Conservation (phyloP, 208 protist species). For the Leishmania turanica region DNA sequence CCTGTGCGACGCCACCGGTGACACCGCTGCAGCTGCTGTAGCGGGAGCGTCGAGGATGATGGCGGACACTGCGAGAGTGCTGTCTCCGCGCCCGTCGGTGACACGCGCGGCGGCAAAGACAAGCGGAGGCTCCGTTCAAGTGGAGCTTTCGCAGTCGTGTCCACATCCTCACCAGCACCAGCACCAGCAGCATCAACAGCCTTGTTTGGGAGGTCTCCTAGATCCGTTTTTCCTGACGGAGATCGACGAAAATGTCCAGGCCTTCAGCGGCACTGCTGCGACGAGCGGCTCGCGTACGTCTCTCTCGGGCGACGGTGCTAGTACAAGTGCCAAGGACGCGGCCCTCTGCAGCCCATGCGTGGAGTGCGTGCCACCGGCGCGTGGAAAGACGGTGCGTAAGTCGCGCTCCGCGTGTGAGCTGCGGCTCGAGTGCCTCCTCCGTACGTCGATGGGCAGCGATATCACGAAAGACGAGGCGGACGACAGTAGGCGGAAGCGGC, state of each 20-base stretch:
- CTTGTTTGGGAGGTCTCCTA: not conserved
- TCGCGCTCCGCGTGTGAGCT: conserved; percentile 1
- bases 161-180: not conserved
- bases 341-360: not conserved
- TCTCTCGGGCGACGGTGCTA: not conserved
- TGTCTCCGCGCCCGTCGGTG: not conserved
- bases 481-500: not conserved
- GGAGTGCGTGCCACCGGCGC: not conserved
- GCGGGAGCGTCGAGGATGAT: not conserved
- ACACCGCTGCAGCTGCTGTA: not conserved
- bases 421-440: not conserved
- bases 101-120: not conserved
- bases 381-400: not conserved
- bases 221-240: conserved; percentile 10
- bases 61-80: not conserved
- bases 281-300: not conserved
- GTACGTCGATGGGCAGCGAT: not conserved
- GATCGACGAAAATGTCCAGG: conserved; percentile 10
- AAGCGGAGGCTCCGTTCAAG: not conserved
- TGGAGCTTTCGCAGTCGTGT: not conserved
- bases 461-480: not conserved
- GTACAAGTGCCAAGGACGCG: not conserved
- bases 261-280: not conserved
- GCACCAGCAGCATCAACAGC: conserved; percentile 1
- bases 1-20: not conserved